Percentiles rank a stretch among this genome's conserved stretches.
Conservation (phyloP, 2,329 filamentous ascomycete species). For the Penicillium sp. region DNA sequence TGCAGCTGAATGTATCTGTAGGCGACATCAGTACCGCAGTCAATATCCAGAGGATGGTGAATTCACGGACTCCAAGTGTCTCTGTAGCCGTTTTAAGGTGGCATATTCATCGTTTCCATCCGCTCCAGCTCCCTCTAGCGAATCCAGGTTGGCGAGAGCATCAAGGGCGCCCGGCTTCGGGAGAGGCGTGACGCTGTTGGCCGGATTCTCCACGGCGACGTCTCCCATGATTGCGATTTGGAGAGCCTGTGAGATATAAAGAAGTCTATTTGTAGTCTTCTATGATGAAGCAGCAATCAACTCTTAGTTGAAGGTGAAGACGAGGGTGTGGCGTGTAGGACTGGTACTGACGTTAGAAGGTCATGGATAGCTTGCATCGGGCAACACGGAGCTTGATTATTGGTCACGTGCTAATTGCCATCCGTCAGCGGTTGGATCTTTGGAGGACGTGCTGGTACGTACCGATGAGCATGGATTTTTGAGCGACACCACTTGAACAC, state of each 20-base stretch:
- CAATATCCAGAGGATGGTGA: not conserved
- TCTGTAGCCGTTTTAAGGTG: conserved; percentile 90
- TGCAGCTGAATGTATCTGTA: conserved; percentile 86
- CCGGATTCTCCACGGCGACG: conserved; percentile 75
- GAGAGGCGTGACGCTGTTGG: conserved; percentile 66
- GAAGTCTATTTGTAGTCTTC: too few relatives aligned
- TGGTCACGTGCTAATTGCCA: conserved; percentile 5
- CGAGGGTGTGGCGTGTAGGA: conserved; percentile 6
- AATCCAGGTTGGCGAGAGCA: conserved; percentile 83
- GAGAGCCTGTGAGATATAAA: not conserved
- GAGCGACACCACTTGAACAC: too few relatives aligned
- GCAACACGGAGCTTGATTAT: conserved; percentile 11
- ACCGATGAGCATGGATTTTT: too few relatives aligned
- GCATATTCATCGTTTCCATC: conserved; percentile 91
- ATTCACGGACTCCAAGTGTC: conserved; percentile 78
- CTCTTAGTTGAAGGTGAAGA: too few relatives aligned
- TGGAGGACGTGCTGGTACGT: not conserved
- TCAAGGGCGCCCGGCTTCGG: conserved; percentile 71
- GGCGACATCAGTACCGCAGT: conserved; percentile 15
- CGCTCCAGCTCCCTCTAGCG: conserved; percentile 73
- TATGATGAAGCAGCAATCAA: too few relatives aligned
- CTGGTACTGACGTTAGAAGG: conserved; percentile 7
- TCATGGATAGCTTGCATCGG: conserved; percentile 14
- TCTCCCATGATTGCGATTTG: conserved; percentile 64
- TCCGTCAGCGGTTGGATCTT: not conserved